Base-by-base conservation (phyloP, 768 basidiomycete genomes). In the Daedaleopsis nitida region DNA sequence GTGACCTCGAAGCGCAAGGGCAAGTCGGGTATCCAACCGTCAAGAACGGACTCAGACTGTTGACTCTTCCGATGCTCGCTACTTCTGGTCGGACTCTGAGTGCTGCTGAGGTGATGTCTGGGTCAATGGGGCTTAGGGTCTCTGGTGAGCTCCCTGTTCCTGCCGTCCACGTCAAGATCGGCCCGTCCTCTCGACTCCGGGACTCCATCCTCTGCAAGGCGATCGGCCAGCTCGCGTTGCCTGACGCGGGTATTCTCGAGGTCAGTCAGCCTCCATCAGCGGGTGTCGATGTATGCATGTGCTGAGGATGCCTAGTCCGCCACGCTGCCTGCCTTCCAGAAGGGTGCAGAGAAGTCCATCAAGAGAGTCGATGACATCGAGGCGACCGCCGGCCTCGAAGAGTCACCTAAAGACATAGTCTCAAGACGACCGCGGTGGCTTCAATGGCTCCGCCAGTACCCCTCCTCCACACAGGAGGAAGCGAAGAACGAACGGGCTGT, bases 371-470 rank as follows among this genome's bases (percentile, higher is more conserved):
- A 37, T 9, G 50, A 56, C 52, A 32, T 62, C 24, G 44, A 53
- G 44, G 50, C 60, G 14, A 52, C 17, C 5, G 55, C 51, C 1
- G 50, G 47, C 23, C 55, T 10, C 48, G 38, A 19, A 34, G 21
- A 14, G 54, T 56, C n/a, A 32, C 23, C 27, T 3, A 35, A n/a
- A 5, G 47, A 49, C 23, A 12, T 24, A 0, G 47, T 59, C 53
- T 45, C 62, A n/a, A 24, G 53, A 8, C 42, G 54, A 8, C 42
- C 56, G 37, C 48, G 23, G 7, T 64, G 56, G 35, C 58, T 58
- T 35, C 58, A 59, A 21, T 64, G 62, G 58, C 50, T 64, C 44
- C 62, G 62, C 23, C 62, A 53, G 44, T 51, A 64, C 55, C 49
- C 59, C 8, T 21, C 42, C 14, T 49, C 55, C 34, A 47, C 59